Base-by-base conservation (phyloP, 345 rosid species). In the Lepidium sativum region DNA sequence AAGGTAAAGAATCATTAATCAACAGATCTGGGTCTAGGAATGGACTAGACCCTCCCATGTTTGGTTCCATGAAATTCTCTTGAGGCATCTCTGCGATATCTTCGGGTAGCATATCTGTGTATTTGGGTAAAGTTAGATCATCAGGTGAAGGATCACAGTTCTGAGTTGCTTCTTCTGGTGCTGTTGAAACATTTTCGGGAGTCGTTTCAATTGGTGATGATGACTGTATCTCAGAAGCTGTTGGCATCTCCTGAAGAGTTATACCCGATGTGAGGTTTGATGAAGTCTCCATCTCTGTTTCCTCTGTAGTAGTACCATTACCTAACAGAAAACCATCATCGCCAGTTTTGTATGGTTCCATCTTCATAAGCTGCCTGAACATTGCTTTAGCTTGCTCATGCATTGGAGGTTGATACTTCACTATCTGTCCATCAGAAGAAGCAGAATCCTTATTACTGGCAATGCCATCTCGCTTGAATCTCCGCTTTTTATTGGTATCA, bases 371-470 rank as follows among this genome's bases (percentile, higher is more conserved):
- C 70, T 83, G 92, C 74, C 77, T 79, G 45, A 94, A 70, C 86
- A 90, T 80, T 48, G 81, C 82, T 65, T 80, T 79, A 8, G 88
- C 81, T 58, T 89, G 84, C 64, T 87, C 95, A 40, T 83, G 89
- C 83, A 87, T 69, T 62, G 72, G 74, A 68, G 96, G 97, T 69
- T 84, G 87, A 71, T 90, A 94, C 58, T 84, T 94, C 41, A 94
- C 89, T 60, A 94, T 94, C 84, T 84, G 99, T 60, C 97, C 92
- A 76, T 84, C 97, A 48, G 80, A 68, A 72, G 86, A 60, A 67
- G 69, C 42, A 27, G 82, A 52, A 71, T 16, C 47, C 48, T 87
- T 83, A 68, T 73, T 80, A 76, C 77, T 80, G 31, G 67, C 71
- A 57, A 79, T 54, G 65, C 78, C 91, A 9, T 90, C 99, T 75